Conservation (phyloP, 768 basidiomycete species). For the Lentinus brumalis region DNA sequence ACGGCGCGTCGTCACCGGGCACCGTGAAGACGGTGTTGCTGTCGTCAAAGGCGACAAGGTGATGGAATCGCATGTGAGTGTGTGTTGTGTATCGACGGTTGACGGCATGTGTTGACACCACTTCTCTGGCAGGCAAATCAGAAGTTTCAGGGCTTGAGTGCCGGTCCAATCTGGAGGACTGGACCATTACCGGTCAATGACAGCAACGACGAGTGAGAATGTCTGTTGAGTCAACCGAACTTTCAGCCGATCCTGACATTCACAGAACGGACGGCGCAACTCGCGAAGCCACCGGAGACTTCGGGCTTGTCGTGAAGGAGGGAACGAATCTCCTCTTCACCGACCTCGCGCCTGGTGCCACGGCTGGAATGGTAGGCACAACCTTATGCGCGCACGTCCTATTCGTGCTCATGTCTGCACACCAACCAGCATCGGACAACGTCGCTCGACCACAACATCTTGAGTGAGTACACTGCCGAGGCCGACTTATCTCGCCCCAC, state of each 20-base stretch:
- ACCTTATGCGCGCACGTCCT: no score
- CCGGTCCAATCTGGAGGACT: slow-evolving; percentile 52
- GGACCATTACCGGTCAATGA: slow-evolving; percentile 53
- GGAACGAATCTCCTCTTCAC: slow-evolving; percentile 55
- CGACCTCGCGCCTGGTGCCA: slow-evolving; percentile 54
- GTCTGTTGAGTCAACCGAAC: neutral
- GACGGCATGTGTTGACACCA: neutral
- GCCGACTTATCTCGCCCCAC: no score
- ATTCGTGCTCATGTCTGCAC: no score
- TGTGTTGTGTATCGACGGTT: slow-evolving; percentile 14
- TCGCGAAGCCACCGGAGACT: slow-evolving; percentile 39
- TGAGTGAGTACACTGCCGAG: slow-evolving; percentile 39
- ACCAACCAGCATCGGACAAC: slow-evolving; percentile 45
- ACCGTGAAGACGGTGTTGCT: slow-evolving; percentile 45
- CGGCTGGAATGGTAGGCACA: slow-evolving; percentile 48
- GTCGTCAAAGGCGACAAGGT: slow-evolving; percentile 40
- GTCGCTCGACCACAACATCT: slow-evolving; percentile 63
- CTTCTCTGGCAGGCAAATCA: slow-evolving; percentile 23
- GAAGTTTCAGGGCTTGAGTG: slow-evolving; percentile 32
- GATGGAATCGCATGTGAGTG: slow-evolving; percentile 27
- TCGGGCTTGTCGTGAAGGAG: slow-evolving; percentile 44
- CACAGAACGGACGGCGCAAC: slow-evolving; percentile 45
- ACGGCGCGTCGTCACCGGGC: slow-evolving; percentile 55
- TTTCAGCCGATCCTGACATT: no score
- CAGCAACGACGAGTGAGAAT: slow-evolving; percentile 47